Conservation (phyloP, 352 stramenopile genomes). For the Halophytophthora polymorphica region DNA sequence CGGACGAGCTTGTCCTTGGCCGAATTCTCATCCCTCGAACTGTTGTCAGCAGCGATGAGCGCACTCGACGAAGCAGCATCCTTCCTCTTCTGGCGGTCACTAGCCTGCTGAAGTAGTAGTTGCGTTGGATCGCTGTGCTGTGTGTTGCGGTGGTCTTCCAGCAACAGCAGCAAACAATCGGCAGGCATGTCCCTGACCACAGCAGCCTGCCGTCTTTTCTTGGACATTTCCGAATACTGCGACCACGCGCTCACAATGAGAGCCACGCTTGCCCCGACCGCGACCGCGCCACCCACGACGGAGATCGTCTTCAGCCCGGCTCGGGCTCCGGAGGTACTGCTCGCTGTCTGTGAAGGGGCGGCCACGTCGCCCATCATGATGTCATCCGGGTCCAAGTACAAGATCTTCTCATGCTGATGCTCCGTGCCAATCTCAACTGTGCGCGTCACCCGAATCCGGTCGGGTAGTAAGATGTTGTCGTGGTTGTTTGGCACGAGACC, state of each 20-base stretch:
- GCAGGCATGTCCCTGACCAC: constrained; percentile 72
- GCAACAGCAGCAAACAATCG: constrained; percentile 63
- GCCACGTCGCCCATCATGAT: constrained; percentile 54
- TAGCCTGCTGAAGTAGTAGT: constrained; percentile 26
- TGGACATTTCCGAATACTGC: constrained; percentile 71
- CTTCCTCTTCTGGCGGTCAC: constrained; percentile 26
- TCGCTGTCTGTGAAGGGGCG: constrained; percentile 23
- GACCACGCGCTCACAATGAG: constrained; percentile 80
- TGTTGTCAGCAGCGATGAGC: constrained; percentile 7
- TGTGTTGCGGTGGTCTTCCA: constrained; percentile 55
- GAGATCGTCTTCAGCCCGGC: constrained; percentile 52
- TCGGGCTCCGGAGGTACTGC: constrained; percentile 15
- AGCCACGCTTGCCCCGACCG: constrained; percentile 72
- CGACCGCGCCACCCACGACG: constrained; percentile 71
- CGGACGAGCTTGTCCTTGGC: constrained; percentile 13
- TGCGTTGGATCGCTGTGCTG: constrained; percentile 27
- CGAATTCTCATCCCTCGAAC: background rate
- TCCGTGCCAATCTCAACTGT: constrained; percentile 58
- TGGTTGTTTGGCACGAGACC: constrained; percentile 74
- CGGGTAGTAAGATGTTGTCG: constrained; percentile 74
- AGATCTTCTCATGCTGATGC: constrained; percentile 48
- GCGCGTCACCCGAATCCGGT: constrained; percentile 66
- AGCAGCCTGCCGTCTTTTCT: constrained; percentile 59
- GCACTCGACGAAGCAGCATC: constrained; percentile 12
- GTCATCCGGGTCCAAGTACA: constrained; percentile 82